These are phyloP conservation scores for Heteromeles arbutifolia DNA, from an alignment of 306 rosid species.

Conservation along the genomic window DNA sequence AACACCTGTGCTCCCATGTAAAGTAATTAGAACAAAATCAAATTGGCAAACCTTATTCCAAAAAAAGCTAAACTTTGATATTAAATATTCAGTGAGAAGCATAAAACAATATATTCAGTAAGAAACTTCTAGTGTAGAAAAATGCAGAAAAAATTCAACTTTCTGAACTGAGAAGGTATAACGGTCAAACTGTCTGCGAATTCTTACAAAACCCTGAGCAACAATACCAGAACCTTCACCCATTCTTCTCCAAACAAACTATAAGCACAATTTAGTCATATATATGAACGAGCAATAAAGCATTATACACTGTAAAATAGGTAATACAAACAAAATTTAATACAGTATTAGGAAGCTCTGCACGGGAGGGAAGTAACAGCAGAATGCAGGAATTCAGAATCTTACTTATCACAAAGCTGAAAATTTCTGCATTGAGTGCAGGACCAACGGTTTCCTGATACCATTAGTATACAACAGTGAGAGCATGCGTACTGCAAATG, in stretches of 20 bases:
- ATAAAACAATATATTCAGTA: background rate
- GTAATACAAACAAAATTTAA: background rate
- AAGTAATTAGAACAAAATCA: background rate
- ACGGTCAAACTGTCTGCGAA: background rate
- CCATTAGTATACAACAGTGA: slow-evolving; percentile 83
- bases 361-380: background rate
- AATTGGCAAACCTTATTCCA: background rate
- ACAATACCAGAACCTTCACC: background rate
- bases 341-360: background rate
- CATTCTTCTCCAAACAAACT: background rate
- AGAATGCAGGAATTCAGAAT: slow-evolving; percentile 4
- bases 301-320: background rate
- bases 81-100: background rate
- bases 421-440: slow-evolving; percentile 91
- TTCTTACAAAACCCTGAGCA: background rate
- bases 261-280: background rate
- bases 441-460: slow-evolving; percentile 79
- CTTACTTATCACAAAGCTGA: slow-evolving; percentile 91
- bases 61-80: background rate
- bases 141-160: background rate
- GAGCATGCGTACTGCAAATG: slow-evolving; percentile 84
- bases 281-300: background rate
- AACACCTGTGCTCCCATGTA: slow-evolving; percentile 46
- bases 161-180: background rate
- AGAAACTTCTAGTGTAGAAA: background rate